Evolutionary conservation across 257 asterid genomes (phyloP).

Genomic region (Jacaranda copaia): DNA sequence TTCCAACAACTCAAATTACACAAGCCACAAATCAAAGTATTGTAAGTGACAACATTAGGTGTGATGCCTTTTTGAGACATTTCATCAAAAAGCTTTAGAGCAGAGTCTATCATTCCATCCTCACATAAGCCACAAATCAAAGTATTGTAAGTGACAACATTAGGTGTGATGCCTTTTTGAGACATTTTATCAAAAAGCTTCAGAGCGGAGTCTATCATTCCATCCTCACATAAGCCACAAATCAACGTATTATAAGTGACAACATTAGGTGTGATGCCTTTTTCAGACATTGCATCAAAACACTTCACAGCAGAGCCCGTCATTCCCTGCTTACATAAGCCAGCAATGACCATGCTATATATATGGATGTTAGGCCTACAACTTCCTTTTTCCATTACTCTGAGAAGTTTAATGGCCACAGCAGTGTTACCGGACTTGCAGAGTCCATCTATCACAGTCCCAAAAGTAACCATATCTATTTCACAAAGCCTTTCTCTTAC

Average conservation of each 20-base stretch:
- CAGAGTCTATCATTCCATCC: too few species aligned
- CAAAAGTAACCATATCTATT: not conserved
- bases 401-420: too few species aligned
- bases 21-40: too few species aligned
- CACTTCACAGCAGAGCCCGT: constrained; percentile 40
- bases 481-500: constrained; percentile 34
- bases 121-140: not conserved
- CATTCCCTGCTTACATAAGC: constrained; percentile 44
- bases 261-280: too few species aligned
- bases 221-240: not conserved
- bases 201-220: constrained; percentile 42
- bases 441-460: constrained; percentile 34
- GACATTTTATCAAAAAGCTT: constrained; percentile 40
- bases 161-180: not conserved
- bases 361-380: constrained; percentile 46
- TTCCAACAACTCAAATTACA: constrained; percentile 10
- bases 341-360: constrained; percentile 41
- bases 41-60: too few species aligned
- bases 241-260: too few species aligned
- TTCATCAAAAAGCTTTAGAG: too few species aligned
- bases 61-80: too few species aligned
- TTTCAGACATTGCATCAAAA: constrained; percentile 38
- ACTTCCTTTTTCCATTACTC: constrained; percentile 28
- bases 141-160: too few species aligned
- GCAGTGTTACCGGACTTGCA: constrained; percentile 41